Conservation (phyloP, 108 stramenopile genomes). For the Conticribra guillardii region DNA sequence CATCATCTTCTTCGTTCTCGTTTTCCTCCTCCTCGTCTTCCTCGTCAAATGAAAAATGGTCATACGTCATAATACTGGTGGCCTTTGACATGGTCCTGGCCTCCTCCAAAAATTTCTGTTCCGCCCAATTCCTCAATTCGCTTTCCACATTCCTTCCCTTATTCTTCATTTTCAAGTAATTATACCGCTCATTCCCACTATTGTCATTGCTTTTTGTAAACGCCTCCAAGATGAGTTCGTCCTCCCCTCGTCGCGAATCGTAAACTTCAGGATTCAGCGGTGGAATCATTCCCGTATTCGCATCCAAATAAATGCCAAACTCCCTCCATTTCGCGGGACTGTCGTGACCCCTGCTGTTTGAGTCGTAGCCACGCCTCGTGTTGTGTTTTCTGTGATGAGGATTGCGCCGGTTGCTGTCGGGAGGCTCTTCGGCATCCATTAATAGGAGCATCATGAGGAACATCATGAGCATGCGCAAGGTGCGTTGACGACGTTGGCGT, state of each 20-base stretch:
- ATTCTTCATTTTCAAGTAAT: constrained; percentile 59
- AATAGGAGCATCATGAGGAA: constrained; percentile 76
- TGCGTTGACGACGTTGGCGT: constrained; percentile 80
- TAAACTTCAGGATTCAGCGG: constrained; percentile 13
- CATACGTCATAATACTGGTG: not conserved
- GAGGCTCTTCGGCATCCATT: constrained; percentile 86
- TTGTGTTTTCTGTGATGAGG: not conserved
- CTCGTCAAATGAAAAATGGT: constrained; percentile 4
- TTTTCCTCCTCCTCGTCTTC: constrained; percentile 11
- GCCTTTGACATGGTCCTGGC: not conserved
- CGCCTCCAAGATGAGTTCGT: constrained; percentile 10
- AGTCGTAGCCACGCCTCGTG: not conserved
- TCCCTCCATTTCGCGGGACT: not conserved
- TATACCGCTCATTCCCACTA: constrained; percentile 44
- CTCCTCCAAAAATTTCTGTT: constrained; percentile 26
- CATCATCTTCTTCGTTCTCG: not conserved
- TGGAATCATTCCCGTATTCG: constrained; percentile 20
- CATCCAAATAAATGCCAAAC: constrained; percentile 19
- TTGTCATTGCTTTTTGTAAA: not conserved
- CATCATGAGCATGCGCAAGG: constrained; percentile 77
- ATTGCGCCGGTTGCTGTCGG: constrained; percentile 20
- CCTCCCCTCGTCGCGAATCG: constrained; percentile 20
- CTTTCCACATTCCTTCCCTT: constrained; percentile 53
- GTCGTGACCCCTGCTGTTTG: not conserved
- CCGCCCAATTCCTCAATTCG: constrained; percentile 56